Evolutionary conservation across 1,284 basidiomycete species (phyloP), one percentile per base, ranked within the genome.

Genomic region (Rhodotorula sp.): DNA sequence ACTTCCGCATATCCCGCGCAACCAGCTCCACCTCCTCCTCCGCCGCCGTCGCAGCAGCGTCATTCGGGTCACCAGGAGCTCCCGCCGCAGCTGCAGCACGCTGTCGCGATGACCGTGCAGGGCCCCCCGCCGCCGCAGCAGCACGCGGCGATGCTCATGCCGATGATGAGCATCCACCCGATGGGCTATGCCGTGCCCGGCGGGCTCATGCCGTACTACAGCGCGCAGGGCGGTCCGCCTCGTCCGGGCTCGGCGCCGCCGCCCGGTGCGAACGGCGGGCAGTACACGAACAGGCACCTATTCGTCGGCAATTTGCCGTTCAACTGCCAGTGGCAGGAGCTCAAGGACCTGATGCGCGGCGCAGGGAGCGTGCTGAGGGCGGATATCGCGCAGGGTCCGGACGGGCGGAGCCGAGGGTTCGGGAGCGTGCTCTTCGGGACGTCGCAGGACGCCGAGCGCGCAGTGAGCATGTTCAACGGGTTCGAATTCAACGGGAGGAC

Each of bases 341-440:
- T 99, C 75, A 98, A 99, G 80, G 96, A 98, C 81, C 87, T 98
- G 61, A 97, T 98, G 82, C 89, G 96, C 62, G 90, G 92, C 76
- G 91, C 93, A 2, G 96, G 96, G 60, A 96, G 93, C 0, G 94
- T 99, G 66, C 86, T 97, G 27, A 89, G 96, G 49, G 95, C 96
- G 12, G 93, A 97, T 78, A 92, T 97, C 3, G 91, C 91, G 2
- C 85, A 93, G 12, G 91, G 89, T n/a, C 87, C 87, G 0, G 92
- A 95, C 73, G 91, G 92, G 5, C 86, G 92, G 53, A 92, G 91
- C 46, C 85, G 91, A 64, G 93, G 93, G 0, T 94, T 92, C 78
- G 93, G 93, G 1, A 93, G 91, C 0, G 93, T 96, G 3, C 85
- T 91, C 12, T 94, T 92, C 79, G 89, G 90, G 0, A 90, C 86